Evolutionary conservation across 768 basidiomycete genomes (phyloP).

Genomic region (Trametes meyenii): DNA sequence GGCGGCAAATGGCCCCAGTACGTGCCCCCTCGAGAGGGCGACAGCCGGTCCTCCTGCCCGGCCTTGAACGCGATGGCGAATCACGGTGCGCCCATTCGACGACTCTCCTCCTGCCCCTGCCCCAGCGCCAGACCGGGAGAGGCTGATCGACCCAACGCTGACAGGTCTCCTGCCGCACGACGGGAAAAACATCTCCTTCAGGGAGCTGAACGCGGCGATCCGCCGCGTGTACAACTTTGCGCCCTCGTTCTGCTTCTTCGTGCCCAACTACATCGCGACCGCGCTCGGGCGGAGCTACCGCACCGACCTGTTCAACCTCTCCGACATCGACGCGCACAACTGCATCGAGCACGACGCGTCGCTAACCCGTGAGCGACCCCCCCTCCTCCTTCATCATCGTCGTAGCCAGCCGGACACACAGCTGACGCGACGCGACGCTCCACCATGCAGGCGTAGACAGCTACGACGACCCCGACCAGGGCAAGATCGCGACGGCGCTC

Average conservation of each 20-base stretch:
- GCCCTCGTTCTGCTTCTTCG: constrained; percentile 66
- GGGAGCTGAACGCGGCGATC: constrained; percentile 44
- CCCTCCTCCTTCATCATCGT: too few relatives aligned
- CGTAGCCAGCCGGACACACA: too few relatives aligned
- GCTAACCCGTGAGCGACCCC: constrained; percentile 50
- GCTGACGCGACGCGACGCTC: too few relatives aligned
- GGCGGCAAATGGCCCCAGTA: constrained; percentile 74
- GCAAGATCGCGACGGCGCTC: constrained; percentile 46
- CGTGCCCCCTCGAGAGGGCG: constrained; percentile 55
- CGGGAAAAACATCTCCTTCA: constrained; percentile 73
- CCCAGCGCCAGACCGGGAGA: background rate
- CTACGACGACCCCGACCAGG: constrained; percentile 53
- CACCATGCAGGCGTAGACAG: constrained; percentile 63
- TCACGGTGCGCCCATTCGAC: constrained; percentile 55
- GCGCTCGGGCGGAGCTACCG: constrained; percentile 59
- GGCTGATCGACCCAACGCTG: too few relatives aligned
- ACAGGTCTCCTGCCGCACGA: constrained; percentile 47
- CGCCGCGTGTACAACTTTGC: constrained; percentile 70
- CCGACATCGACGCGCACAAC: constrained; percentile 72
- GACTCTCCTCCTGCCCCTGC: background rate
- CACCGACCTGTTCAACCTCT: constrained; percentile 62
- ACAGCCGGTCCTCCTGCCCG: constrained; percentile 75
- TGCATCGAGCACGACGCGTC: constrained; percentile 76
- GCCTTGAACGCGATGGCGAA: constrained; percentile 83
- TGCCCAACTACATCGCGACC: constrained; percentile 60